Evolutionary conservation across 176 grass and related monocot genomes (phyloP).

Genomic region (Oryza meridionalis): DNA sequence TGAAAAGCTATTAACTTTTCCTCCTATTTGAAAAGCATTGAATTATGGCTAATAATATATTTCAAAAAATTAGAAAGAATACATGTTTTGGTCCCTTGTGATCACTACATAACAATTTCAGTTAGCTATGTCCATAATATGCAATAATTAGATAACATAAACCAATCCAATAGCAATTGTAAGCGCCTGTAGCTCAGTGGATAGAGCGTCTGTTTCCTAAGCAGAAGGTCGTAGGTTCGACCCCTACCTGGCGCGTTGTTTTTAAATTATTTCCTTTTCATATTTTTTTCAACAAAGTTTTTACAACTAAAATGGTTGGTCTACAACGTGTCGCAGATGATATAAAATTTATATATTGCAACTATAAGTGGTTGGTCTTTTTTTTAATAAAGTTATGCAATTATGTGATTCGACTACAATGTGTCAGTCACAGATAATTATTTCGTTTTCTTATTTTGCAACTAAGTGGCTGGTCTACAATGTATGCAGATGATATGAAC

Average conservation of each 20-base stretch:
- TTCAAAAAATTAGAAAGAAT: neutral
- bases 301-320: no score
- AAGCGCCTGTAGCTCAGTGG: conserved; percentile 77
- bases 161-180: no score
- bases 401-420: no score
- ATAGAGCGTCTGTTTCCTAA: conserved; percentile 78
- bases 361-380: no score
- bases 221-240: conserved; percentile 81
- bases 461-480: no score
- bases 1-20: neutral
- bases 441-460: neutral
- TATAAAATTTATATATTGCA: no score
- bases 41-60: neutral
- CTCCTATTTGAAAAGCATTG: neutral
- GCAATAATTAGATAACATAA: no score
- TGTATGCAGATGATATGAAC: no score
- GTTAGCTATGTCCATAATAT: neutral
- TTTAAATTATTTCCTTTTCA: neutral
- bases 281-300: neutral
- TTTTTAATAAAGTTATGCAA: no score
- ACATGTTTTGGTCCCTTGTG: neutral
- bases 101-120: neutral
- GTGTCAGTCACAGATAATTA: no score
- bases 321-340: no score
- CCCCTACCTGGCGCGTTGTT: conserved; percentile 64